Base-by-base conservation (phyloP, 2,329 filamentous ascomycete species). In the Ophiocordyceps camponoti-floridani region DNA sequence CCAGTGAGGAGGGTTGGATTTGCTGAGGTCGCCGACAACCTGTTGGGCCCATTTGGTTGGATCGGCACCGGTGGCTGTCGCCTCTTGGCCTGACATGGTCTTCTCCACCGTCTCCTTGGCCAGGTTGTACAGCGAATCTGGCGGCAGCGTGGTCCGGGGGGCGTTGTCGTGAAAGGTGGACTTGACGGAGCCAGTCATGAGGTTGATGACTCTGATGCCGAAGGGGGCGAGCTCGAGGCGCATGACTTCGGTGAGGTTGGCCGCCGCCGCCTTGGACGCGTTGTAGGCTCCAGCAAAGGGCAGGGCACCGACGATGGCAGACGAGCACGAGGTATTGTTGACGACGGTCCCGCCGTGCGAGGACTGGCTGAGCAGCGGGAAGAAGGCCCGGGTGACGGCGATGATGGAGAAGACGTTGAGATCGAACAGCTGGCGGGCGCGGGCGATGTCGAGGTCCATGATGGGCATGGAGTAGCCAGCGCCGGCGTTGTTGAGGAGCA, bases 401-500 rank as follows among this genome's bases (percentile, higher is more conserved):
- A 38, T 38, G 13, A 38, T 19, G 16, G 35, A 38, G 35, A 38
- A 38, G 35, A 38, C 35, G 19, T 42, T 42, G 11, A 28, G 19
- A 5, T 42, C 41, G 26, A 28, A 42, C 26, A 42, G 26, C 23
- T 27, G 23, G 3, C 41, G 41, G 4, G 27, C 41, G 23, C 23
- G 23, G 26, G 12, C 13, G 8, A 42, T 16, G 13, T 42, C 41
- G 41, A 42, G 23, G 16, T 56, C 49, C 2, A 55, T 18, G 0
- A 57, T 41, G 1, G 55, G 54, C 53, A 52, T 56, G 3, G 44
- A 49, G 37, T 54, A 53, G 3, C 49, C 51, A 4, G 16, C 43
- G 0, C 57, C 58, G 4, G 56, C 55, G 40, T 59, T 60, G 43
- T 59, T 60, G 23, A 60, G 41, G 4, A 59, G 45, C 1, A 48